phyloP scores from a whole-genome alignment of 441 rosid genomes.

The Erodium trifolium region DNA sequence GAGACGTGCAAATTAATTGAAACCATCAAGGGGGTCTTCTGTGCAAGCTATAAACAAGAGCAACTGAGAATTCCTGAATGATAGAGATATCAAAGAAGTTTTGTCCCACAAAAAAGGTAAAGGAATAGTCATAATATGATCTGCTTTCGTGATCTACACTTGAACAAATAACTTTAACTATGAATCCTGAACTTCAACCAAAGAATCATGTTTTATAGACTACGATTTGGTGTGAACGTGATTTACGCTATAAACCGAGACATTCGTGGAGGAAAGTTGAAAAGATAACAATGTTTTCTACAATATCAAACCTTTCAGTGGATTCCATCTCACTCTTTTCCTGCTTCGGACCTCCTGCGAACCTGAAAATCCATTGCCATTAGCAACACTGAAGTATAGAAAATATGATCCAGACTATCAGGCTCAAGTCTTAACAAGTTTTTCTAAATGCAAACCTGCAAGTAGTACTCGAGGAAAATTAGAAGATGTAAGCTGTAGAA shows the following conservation, averaged over 20 bases:
- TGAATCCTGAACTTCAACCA: background rate
- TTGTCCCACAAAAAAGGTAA: background rate
- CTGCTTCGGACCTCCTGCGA: constrained; percentile 1
- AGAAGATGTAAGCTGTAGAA: constrained; percentile 16
- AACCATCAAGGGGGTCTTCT: background rate
- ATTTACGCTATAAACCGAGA: no score
- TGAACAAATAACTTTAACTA: background rate
- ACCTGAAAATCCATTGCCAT: background rate
- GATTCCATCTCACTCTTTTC: constrained; percentile 7
- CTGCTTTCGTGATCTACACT: background rate
- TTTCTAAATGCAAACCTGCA: constrained; percentile 34
- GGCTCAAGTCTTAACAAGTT: constrained; percentile 1
- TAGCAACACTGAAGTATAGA: constrained; percentile 9
- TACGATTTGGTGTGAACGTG: no score
- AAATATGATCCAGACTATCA: background rate
- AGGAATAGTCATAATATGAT: background rate
- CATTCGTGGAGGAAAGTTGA: background rate
- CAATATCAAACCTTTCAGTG: background rate
- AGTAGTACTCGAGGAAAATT: constrained; percentile 62
- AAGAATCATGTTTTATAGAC: background rate
- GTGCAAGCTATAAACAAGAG: background rate
- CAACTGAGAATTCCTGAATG: background rate
- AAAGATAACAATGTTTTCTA: background rate
- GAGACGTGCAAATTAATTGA: background rate
- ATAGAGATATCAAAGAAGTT: background rate